A percentile compares a stretch with the other conserved stretches of the same genome.
Evolutionary conservation across 1,284 basidiomycete species (phyloP).

Genomic region (Malassezia psittaci): DNA sequence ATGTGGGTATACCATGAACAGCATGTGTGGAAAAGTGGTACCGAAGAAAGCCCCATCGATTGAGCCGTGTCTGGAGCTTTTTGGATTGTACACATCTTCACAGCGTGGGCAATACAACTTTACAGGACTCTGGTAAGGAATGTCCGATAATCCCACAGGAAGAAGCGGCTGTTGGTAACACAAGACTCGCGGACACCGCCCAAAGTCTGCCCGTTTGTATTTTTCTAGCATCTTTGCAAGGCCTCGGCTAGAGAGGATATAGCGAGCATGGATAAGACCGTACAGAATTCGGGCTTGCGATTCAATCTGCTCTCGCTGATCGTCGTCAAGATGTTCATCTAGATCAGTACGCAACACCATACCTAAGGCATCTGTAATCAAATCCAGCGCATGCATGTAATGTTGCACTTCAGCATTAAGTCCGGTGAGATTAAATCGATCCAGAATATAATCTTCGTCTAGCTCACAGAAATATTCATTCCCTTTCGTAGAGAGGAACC

Average conservation of each 20-base stretch:
- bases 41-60: conserved; percentile 48
- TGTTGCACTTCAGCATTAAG: conserved; percentile 92
- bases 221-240: conserved; percentile 48
- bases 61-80: conserved; percentile 42
- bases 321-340: conserved; percentile 41
- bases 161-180: conserved; percentile 44
- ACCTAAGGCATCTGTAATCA: conserved; percentile 61
- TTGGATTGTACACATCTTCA: conserved; percentile 47
- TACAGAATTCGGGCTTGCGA: conserved; percentile 44
- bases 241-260: conserved; percentile 42
- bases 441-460: conserved; percentile 96
- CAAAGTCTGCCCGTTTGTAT: conserved; percentile 46
- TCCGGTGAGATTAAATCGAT: conserved; percentile 95
- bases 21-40: conserved; percentile 45
- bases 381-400: conserved; percentile 82
- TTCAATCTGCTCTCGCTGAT: conserved; percentile 39
- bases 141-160: conserved; percentile 41
- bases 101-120: conserved; percentile 46
- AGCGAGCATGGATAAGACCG: conserved; percentile 44
- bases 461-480: conserved; percentile 97
- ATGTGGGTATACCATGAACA: conserved; percentile 59
- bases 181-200: conserved; percentile 42
- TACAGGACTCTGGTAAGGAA: conserved; percentile 45
- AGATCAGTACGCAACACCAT: not conserved
- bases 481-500: conserved; percentile 85